A percentile compares a stretch with the other conserved stretches of the same genome.
These are phyloP conservation scores for Cudoniella acicularis DNA, from an alignment of 495 filamentous ascomycete genomes.

Conservation along the genomic window DNA sequence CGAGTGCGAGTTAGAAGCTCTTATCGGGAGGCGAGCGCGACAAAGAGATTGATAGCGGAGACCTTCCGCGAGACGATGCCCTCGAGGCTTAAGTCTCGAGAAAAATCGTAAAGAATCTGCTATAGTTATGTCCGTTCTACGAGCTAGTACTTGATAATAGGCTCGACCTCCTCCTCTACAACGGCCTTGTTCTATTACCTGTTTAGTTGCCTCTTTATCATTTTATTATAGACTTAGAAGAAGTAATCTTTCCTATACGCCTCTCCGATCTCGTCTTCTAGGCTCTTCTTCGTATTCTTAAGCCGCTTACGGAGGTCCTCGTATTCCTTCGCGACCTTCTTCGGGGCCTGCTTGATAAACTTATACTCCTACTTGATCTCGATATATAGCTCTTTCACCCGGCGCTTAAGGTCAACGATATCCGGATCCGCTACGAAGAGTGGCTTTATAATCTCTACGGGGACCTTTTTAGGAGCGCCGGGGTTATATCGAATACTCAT, in stretches of 20 bases:
- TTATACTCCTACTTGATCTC: constrained; percentile 6
- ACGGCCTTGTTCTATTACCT: neutral
- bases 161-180: neutral
- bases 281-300: neutral
- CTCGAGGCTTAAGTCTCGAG: neutral
- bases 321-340: neutral
- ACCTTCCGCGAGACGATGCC: neutral
- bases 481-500: constrained; percentile 25
- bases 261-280: neutral
- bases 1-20: constrained; percentile 2
- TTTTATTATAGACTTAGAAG: neutral
- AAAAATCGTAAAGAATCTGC: neutral
- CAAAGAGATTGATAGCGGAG: neutral
- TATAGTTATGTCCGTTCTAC: neutral
- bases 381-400: neutral
- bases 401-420: constrained; percentile 7
- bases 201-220: neutral
- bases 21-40: constrained; percentile 3
- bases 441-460: constrained; percentile 6
- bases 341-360: constrained; percentile 7
- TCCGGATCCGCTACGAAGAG: constrained; percentile 15
- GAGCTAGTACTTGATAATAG: neutral
- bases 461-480: constrained; percentile 9
- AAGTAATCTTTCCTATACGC: neutral
- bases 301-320: neutral